Base-by-base conservation (phyloP, 345 rosid genomes). In the Rubroshorea leprosula region DNA sequence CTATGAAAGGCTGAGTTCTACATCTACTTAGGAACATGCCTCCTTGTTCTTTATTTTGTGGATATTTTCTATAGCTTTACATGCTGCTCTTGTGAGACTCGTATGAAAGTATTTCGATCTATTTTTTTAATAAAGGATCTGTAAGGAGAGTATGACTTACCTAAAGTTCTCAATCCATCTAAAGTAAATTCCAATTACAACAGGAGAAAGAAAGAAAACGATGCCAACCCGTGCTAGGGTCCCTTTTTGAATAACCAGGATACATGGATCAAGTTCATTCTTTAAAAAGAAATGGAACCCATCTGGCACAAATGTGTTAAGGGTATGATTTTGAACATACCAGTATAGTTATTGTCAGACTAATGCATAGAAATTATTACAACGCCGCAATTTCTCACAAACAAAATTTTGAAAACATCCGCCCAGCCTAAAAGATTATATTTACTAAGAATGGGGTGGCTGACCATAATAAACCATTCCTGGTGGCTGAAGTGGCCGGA, bases 401-500 rank as follows among this genome's bases (percentile, higher is more conserved):
- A 29, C 35, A 29, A 29, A 29, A 29, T 29, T 29, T 29, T 4
- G 4, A 29, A 4, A 4, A 29, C 35, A 4, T 4, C 53, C 20
- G 54, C 55, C 63, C 21, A 49, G 49, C 54, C 65, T 49, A 38
- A 63, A 66, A 67, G 49, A 53, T 49, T 49, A n/a, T n/a, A n/a
- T n/a, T 73, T 48, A 47, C 70, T 76, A 77, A 51, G 96, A 78
- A 70, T 73, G 95, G 51, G 86, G 77, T 48, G 82, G 85, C 49
- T 62, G 85, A 20, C 82, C 75, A 57, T 83, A 85, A 64, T 76
- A 85, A 64, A 72, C 72, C 73, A 84, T 74, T 48, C 92, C 83
- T 3, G 84, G 88, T 12, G 86, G 89, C 79, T 81, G 89, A 49
- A 80, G 80, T 1, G 85, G 87, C 63, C 77, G 76, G 60, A 88